Evolutionary conservation across 192 early-diverging fungal species (phyloP).

Genomic region (Coemansia sp.): DNA sequence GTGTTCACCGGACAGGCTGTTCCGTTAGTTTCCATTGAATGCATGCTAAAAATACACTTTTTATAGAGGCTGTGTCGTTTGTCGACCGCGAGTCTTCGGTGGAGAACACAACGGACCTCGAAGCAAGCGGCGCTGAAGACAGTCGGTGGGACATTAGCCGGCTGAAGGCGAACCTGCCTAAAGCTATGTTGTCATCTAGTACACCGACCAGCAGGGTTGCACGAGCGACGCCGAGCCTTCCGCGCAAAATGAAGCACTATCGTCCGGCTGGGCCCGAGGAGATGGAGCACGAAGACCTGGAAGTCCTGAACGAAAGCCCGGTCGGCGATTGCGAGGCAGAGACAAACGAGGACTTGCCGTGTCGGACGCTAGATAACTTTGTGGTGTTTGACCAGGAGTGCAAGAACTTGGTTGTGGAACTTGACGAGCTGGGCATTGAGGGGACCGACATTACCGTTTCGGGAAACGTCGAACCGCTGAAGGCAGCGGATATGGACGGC

Average conservation of each 20-base stretch:
- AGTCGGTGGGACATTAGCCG: constrained; percentile 10
- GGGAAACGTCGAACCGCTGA: constrained; percentile 51
- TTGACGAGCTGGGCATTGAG: constrained; percentile 52
- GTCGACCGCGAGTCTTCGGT: neutral
- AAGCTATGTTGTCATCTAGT: neutral
- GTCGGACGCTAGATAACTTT: constrained; percentile 55
- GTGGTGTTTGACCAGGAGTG: constrained; percentile 44
- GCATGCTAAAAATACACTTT: too few species aligned
- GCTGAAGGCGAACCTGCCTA: neutral
- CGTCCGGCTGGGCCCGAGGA: constrained; percentile 20
- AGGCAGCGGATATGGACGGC: constrained; percentile 13
- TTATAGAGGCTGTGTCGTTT: too few species aligned
- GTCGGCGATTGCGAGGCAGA: constrained; percentile 14
- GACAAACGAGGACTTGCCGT: constrained; percentile 34
- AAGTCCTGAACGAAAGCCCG: constrained; percentile 46
- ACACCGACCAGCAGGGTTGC: neutral
- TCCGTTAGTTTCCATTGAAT: too few species aligned
- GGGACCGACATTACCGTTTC: constrained; percentile 42
- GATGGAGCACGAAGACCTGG: constrained; percentile 37
- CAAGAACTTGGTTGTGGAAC: constrained; percentile 26
- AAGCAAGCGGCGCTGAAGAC: constrained; percentile 1
- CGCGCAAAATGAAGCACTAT: constrained; percentile 12
- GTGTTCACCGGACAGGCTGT: neutral
- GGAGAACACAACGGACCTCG: neutral
- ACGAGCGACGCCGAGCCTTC: neutral